Percentiles rank a stretch among this genome's conserved stretches.
Conservation (phyloP, 148 eudicot genomes). For the Chenopodium berlandieri region DNA sequence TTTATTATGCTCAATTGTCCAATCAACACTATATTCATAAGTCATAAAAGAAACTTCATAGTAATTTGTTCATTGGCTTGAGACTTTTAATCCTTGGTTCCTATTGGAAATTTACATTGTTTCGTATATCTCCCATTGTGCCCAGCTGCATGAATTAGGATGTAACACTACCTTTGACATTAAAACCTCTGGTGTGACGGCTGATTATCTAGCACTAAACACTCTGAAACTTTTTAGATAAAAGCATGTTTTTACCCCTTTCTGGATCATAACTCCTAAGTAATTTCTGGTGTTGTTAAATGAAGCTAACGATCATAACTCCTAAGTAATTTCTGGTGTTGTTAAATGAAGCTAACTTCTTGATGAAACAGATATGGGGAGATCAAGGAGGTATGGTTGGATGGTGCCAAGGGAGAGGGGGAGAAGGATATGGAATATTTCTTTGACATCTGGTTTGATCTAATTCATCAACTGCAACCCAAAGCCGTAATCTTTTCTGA, state of each 20-base stretch:
- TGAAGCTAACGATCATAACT: not conserved
- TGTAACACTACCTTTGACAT: not conserved
- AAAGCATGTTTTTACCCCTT: not conserved
- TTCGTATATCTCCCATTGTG: not conserved
- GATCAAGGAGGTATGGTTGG: constrained; percentile 71
- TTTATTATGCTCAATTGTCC: not conserved
- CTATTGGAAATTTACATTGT: not conserved
- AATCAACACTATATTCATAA: not conserved
- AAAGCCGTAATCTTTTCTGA: constrained; percentile 77
- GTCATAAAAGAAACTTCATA: not conserved
- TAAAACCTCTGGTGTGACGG: not conserved
- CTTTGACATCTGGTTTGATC: constrained; percentile 70
- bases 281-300: not conserved
- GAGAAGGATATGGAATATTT: constrained; percentile 84
- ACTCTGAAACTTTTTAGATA: not conserved
- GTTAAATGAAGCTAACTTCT: not conserved
- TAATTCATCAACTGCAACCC: constrained; percentile 80
- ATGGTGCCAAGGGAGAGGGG: constrained; percentile 79
- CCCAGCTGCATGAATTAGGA: not conserved
- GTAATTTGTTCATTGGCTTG: not conserved
- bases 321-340: too few relatives aligned
- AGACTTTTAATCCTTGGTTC: too few relatives aligned
- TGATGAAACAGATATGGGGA: constrained; percentile 57
- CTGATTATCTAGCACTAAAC: not conserved
- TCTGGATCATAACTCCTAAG: not conserved